Evolutionary conservation across 164 flowering plant genomes (phyloP), one percentile per base, ranked within the genome.

Genomic region (Vitis labrusca): DNA sequence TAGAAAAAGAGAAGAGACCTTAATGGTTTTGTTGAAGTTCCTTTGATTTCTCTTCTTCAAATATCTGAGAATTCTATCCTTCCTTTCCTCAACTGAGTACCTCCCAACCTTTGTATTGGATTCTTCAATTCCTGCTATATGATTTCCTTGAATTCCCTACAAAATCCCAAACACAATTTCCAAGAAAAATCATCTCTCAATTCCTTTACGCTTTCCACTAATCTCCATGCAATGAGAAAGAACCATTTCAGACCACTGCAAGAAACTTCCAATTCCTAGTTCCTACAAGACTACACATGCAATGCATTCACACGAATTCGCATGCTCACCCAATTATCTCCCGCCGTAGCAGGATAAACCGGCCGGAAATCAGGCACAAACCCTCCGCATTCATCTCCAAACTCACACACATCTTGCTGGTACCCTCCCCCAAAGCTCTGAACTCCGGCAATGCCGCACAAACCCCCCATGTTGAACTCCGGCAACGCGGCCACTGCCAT

Each of bases 1-100:
- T 61, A n/a, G 9, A 30, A 12, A 29, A 10, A 56, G 27, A 23
- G 3, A 15, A 15, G 1, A 48, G 49, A 91, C 98, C 93, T 91
- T 93, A 63, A 93, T 90, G 30, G 91, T 93, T 79, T 93, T 93
- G 84, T 84, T 89, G 83, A 88, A 93, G 77, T 93, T 93, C 69
- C 98, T 87, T 80, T 87, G 92, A 69, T 85, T 91, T 86, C 90
- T 84, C 77, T 93, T 93, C 84, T 88, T 90, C 73, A 89, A 65
- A 69, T 93, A 93, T 53, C 88, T 82, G 2, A 82, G 77, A 71
- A 93, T 93, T 66, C 86, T 87, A 14, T 84, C 85, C 68, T 84
- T 93, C 80, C 92, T 88, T 76, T 91, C 97, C 78, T 91, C 97
- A 10, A 67, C 86, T 0, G 92, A 77, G 69, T 91, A 93, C 51